Conservation (phyloP, 2,329 filamentous ascomycete genomes). For the Penicillium italicum region DNA sequence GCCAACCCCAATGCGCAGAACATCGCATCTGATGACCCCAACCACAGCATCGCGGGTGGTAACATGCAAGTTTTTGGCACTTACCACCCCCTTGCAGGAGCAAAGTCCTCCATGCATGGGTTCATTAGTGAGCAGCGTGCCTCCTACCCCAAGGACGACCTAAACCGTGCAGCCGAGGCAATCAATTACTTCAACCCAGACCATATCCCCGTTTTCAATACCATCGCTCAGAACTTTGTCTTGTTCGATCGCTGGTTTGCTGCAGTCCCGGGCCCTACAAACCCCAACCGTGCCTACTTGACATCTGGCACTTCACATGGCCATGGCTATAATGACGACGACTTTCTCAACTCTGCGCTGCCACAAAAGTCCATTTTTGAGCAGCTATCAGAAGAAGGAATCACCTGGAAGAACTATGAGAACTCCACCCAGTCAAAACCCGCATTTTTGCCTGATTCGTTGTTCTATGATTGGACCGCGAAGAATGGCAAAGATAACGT, state of each 20-base stretch:
- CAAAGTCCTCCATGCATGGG: conserved; percentile 36
- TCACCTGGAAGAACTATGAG: conserved; percentile 49
- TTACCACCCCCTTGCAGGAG: conserved; percentile 32
- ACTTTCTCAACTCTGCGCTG: conserved; percentile 33
- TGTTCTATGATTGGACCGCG: conserved; percentile 38
- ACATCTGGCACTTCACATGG: conserved; percentile 42
- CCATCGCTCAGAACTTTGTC: conserved; percentile 44
- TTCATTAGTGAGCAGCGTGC: conserved; percentile 45
- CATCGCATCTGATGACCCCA: conserved; percentile 43
- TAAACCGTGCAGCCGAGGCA: conserved; percentile 40
- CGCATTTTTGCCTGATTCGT: conserved; percentile 42
- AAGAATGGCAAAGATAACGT: conserved; percentile 34
- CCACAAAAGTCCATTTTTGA: conserved; percentile 43
- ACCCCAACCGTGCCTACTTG: conserved; percentile 38
- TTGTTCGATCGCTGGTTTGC: conserved; percentile 47
- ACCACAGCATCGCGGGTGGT: conserved; percentile 43
- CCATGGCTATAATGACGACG: conserved; percentile 38
- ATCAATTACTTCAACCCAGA: conserved; percentile 46
- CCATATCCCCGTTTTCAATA: conserved; percentile 41
- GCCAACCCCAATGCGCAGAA: conserved; percentile 38
- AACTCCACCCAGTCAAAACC: conserved; percentile 36
- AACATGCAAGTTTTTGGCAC: conserved; percentile 44
- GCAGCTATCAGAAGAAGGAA: conserved; percentile 39
- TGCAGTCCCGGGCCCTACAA: conserved; percentile 40
- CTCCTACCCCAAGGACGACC: conserved; percentile 35